phyloP scores from a whole-genome alignment of 805 yeast species.

The Suhomyces xylopsoci region DNA sequence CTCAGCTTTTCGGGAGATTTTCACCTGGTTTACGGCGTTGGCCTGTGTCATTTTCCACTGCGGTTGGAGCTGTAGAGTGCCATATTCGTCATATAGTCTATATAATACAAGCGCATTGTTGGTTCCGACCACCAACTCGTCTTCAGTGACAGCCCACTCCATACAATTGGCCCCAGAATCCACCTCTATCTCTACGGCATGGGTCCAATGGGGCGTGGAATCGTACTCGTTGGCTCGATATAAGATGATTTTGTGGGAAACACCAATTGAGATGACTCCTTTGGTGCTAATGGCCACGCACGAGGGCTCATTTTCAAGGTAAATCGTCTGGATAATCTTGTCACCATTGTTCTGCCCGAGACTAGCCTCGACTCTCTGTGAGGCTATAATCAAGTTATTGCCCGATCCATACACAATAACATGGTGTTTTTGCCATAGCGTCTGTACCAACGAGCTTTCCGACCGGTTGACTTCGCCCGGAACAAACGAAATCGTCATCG shows the following conservation, averaged over 20 bases:
- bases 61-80: slow-evolving; percentile 28
- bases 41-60: slow-evolving; percentile 57
- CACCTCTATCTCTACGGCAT: slow-evolving; percentile 18
- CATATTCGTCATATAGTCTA: slow-evolving; percentile 48
- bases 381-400: slow-evolving; percentile 63
- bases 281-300: slow-evolving; percentile 65
- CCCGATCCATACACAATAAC: slow-evolving; percentile 82
- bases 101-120: slow-evolving; percentile 49
- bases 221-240: slow-evolving; percentile 58
- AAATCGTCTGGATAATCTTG: slow-evolving; percentile 68
- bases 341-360: not conserved
- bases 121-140: slow-evolving; percentile 64
- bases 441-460: slow-evolving; percentile 54
- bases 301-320: slow-evolving; percentile 61
- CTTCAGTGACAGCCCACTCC: slow-evolving; percentile 51
- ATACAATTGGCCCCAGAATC: slow-evolving; percentile 39
- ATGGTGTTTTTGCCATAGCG: slow-evolving; percentile 62
- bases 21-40: slow-evolving; percentile 53
- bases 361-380: not conserved
- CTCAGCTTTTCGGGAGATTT: slow-evolving; percentile 65
- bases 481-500: slow-evolving; percentile 61
- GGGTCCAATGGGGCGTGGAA: slow-evolving; percentile 46
- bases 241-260: slow-evolving; percentile 42
- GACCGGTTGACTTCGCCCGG: slow-evolving; percentile 81
- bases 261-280: slow-evolving; percentile 59